Evolutionary conservation across 352 stramenopile species (phyloP).

Genomic region (Aphanomyces euteiches): DNA sequence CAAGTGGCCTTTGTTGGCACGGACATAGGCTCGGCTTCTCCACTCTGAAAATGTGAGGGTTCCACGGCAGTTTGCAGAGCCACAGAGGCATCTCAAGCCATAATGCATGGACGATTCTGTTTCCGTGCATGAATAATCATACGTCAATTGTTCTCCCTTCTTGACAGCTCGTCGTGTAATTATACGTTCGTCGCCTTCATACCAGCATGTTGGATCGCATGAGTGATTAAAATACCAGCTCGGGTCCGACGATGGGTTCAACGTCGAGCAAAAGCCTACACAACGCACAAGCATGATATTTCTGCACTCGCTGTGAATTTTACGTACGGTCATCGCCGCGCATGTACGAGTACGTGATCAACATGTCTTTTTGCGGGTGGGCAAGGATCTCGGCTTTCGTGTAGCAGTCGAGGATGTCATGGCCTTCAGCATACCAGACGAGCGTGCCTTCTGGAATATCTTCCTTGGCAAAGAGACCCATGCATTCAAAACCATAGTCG

Average conservation of each 20-base stretch:
- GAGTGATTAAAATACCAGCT: slow-evolving; percentile 32
- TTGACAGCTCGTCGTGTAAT: slow-evolving; percentile 29
- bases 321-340: slow-evolving; percentile 28
- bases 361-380: slow-evolving; percentile 25
- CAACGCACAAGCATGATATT: not conserved
- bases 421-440: slow-evolving; percentile 25
- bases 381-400: slow-evolving; percentile 31
- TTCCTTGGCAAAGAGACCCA: slow-evolving; percentile 30
- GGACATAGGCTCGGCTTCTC: slow-evolving; percentile 20
- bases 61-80: slow-evolving; percentile 25
- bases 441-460: slow-evolving; percentile 29
- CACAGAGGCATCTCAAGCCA: slow-evolving; percentile 23
- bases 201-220: slow-evolving; percentile 30
- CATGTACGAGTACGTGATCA: slow-evolving; percentile 32
- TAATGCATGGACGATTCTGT: slow-evolving; percentile 32
- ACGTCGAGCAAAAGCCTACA: slow-evolving; percentile 27
- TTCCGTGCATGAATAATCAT: slow-evolving; percentile 31
- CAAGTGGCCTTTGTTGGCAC: slow-evolving; percentile 28
- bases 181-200: slow-evolving; percentile 37
- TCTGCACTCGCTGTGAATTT: not conserved
- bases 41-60: slow-evolving; percentile 29
- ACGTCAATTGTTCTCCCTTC: slow-evolving; percentile 30
- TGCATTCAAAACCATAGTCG: slow-evolving; percentile 30
- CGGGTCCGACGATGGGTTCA: slow-evolving; percentile 22
- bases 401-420: slow-evolving; percentile 22